These are phyloP conservation scores for Solanum peruvianum DNA, from an alignment of 257 asterid genomes.

Conservation along the genomic window DNA sequence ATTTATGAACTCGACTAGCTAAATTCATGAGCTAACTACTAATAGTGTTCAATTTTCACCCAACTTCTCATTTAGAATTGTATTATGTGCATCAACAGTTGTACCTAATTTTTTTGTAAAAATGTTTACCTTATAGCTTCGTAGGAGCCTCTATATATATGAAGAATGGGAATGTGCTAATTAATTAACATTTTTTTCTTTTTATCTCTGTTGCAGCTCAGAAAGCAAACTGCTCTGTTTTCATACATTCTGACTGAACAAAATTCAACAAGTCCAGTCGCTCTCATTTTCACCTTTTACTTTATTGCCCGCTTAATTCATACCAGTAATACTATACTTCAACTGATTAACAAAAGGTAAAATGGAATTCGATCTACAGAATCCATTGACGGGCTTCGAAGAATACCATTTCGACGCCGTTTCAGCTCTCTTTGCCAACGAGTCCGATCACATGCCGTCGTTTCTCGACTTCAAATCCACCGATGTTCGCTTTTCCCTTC, in stretches of 20 bases:
- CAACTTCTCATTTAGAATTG: background rate
- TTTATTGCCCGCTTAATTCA: background rate
- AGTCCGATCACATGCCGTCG: conserved; percentile 41
- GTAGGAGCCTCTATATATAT: background rate
- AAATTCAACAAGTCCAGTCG: background rate
- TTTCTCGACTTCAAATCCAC: conserved; percentile 12
- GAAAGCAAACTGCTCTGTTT: background rate
- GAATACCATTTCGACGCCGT: conserved; percentile 23
- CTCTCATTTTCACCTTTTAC: background rate
- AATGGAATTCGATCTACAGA: conserved; percentile 41
- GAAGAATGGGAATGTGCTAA: background rate
- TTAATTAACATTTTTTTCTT: background rate
- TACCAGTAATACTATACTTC: background rate
- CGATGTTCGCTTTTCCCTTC: conserved; percentile 25
- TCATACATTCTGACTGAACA: background rate
- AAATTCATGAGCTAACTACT: background rate
- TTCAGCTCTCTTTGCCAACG: conserved; percentile 38
- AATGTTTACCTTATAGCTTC: background rate
- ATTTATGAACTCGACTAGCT: background rate
- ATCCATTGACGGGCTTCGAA: conserved; percentile 23
- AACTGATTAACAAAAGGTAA: background rate
- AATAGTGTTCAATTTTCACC: background rate
- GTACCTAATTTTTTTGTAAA: background rate
- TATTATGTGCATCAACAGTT: background rate
- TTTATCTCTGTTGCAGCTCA: background rate